These are phyloP conservation scores for Saccharomycopsis capsularis DNA, from an alignment of 805 yeast genomes.

Conservation along the genomic window DNA sequence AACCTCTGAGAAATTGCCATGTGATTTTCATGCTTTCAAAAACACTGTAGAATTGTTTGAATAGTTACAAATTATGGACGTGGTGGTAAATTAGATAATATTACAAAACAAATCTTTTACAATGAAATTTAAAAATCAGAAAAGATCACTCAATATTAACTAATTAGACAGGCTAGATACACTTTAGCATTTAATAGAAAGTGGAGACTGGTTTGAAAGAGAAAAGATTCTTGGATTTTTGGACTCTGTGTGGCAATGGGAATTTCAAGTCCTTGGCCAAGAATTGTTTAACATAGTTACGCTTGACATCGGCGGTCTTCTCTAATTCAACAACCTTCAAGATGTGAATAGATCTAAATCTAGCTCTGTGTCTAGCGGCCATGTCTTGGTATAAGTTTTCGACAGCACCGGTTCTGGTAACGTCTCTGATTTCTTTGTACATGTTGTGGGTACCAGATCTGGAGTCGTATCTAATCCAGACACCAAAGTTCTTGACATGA, in stretches of 20 bases:
- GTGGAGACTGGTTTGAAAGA: constrained; percentile 94
- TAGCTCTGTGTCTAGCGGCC: constrained; percentile 99
- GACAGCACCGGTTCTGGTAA: constrained; percentile 98
- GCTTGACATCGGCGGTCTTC: constrained; percentile 96
- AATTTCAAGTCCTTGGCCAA: constrained; percentile 91
- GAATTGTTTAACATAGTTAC: constrained; percentile 98
- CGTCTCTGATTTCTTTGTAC: constrained; percentile 99
- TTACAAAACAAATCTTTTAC: background rate
- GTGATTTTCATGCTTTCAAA: no score
- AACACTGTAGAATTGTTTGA: no score
- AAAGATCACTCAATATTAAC: constrained; percentile 5
- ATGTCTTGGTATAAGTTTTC: constrained; percentile 98
- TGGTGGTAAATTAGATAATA: background rate
- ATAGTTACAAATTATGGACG: background rate
- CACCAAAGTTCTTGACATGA: constrained; percentile 99
- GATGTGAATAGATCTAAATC: constrained; percentile 99
- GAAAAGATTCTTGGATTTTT: constrained; percentile 81
- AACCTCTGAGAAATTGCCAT: no score
- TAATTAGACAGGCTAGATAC: constrained; percentile 5
- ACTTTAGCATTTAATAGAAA: constrained; percentile 63
- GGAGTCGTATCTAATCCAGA: constrained; percentile 99
- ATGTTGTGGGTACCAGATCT: constrained; percentile 99
- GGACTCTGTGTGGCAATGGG: constrained; percentile 99
- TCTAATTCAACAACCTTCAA: constrained; percentile 98
- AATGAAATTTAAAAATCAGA: background rate